Evolutionary conservation across 768 basidiomycete species (phyloP), one percentile per base, ranked within the genome.

Genomic region (Mycena epipterygia): DNA sequence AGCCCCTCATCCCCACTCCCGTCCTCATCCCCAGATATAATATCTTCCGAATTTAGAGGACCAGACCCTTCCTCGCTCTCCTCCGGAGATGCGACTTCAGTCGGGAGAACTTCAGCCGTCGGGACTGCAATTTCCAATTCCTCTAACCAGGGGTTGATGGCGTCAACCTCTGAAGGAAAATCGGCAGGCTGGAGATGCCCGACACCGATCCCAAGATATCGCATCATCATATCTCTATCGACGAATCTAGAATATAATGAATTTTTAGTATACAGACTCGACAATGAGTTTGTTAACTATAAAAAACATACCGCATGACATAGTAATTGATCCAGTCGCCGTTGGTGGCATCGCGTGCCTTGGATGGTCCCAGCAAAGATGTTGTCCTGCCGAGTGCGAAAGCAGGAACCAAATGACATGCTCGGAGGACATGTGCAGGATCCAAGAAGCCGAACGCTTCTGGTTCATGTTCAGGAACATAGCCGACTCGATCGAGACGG

Each of bases 401-500:
- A 0, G 75, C 83, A 0, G 86, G 87, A 12, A 88, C 80, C 2
- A 89, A 68, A 68, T 89, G 86, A 2, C 72, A 76, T 0, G 76
- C 82, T 0, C 82, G 75, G 32, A 89, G 73, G 5, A 89, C 79
- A 0, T 76, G 70, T 0, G 67, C 63, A 0, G 88, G 88, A 70
- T 89, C 80, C 0, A 89, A 29, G 55, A 90, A 89, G 0, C 86
- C 81, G 70, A 87, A 89, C 2, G 83, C 79, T 1, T 75, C 68
- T 0, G 63, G 30, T 25, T 80, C 77, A 0, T 74, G 55, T 1
- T 70, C 41, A 0, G 79, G 67, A 2, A 87, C 64, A 61, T 85
- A 89, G 4, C 78, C 78, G 12, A 73, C 37, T 21, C 53, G 27
- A 13, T 55, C 37, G 4, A 68, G 61, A 27, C 64, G 65, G 6